Conservation (phyloP, 495 filamentous ascomycete species). For the Penicillium cataractarum region DNA sequence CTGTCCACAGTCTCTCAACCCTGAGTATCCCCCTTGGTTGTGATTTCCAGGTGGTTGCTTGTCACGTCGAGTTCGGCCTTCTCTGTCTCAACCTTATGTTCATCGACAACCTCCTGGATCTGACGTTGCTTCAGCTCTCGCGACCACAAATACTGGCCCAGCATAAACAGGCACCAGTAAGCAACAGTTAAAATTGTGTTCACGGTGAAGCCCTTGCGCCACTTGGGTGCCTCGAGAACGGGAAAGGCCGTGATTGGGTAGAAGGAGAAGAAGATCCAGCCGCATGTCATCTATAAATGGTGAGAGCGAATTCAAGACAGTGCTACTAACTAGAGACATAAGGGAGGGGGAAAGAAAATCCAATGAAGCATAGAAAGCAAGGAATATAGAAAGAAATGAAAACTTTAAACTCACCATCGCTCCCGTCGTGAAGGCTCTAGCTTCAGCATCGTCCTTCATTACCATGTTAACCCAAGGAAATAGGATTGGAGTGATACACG, state of each 20-base stretch:
- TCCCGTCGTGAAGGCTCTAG: conserved; percentile 23
- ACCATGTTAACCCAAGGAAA: conserved; percentile 27
- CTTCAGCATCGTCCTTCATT: conserved; percentile 24
- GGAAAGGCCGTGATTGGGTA: conserved; percentile 25
- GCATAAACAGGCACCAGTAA: conserved; percentile 22
- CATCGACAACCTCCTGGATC: conserved; percentile 10
- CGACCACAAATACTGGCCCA: conserved; percentile 23
- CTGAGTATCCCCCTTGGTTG: background rate
- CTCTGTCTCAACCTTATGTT: conserved; percentile 4
- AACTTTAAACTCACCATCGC: conserved; percentile 19
- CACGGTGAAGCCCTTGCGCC: conserved; percentile 22
- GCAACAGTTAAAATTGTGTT: conserved; percentile 20
- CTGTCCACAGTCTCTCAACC: background rate
- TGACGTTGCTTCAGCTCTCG: conserved; percentile 14
- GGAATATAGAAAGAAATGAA: background rate
- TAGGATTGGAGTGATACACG: conserved; percentile 24
- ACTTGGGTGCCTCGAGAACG: conserved; percentile 24
- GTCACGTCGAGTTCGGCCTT: background rate
- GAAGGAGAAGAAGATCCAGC: conserved; percentile 26
- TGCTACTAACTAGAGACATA: no score
- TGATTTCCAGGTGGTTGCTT: background rate
- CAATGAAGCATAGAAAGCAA: no score
- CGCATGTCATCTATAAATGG: conserved; percentile 19
- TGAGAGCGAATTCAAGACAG: background rate
- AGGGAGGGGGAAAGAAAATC: no score